Conservation (phyloP, 192 early-diverging fungal genomes). For the Rhizophagus sp. region DNA sequence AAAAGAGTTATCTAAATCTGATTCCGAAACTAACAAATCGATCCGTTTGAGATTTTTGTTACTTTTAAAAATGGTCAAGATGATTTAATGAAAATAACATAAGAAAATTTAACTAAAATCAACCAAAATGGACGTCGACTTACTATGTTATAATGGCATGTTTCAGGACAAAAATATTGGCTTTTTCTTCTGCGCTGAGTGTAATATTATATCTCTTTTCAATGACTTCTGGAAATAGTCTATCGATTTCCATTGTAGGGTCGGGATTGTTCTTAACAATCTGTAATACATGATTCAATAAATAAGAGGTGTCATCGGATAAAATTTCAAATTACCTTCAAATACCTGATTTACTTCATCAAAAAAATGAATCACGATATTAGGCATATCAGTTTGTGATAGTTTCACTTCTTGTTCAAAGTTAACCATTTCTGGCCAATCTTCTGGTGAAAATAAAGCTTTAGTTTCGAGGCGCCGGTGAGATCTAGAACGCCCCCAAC, state of each 20-base stretch:
- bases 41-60: constrained; percentile 17
- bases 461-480: constrained; percentile 29
- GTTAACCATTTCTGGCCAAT: constrained; percentile 31
- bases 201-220: constrained; percentile 22
- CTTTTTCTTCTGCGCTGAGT: constrained; percentile 18
- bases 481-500: constrained; percentile 33
- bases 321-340: constrained; percentile 10
- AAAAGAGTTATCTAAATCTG: constrained; percentile 32
- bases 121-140: neutral
- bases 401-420: constrained; percentile 30
- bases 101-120: constrained; percentile 12
- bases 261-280: constrained; percentile 15
- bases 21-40: constrained; percentile 28
- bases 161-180: constrained; percentile 9
- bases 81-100: too few species aligned
- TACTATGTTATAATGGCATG: constrained; percentile 13
- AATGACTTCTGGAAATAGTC: constrained; percentile 2
- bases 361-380: constrained; percentile 30
- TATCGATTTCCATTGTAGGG: constrained; percentile 14
- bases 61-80: constrained; percentile 18
- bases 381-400: constrained; percentile 25
- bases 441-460: constrained; percentile 24
- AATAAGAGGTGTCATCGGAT: constrained; percentile 16
- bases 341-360: constrained; percentile 31
- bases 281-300: constrained; percentile 27